Base-by-base conservation (phyloP, 164 flowering plant genomes). In the Hamamelis virginiana region DNA sequence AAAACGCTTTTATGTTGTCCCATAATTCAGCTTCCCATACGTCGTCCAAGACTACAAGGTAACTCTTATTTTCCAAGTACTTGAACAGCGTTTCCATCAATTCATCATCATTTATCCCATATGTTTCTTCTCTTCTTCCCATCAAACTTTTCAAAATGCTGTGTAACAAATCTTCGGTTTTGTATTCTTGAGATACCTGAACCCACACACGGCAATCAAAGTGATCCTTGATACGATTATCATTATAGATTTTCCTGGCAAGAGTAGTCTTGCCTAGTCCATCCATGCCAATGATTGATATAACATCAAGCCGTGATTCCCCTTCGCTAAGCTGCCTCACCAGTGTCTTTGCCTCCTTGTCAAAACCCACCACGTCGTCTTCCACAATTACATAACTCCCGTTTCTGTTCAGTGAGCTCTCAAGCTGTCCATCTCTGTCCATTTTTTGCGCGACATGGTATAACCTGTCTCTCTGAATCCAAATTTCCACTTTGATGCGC, bases 231-330 rank as follows among this genome's bases (percentile, higher is more conserved):
- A 60, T 23, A 1, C 38, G 5, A 4, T 8, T 3, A 4, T 53
- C 50, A 3, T 67, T 41, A 66, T 50, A 74, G 18, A 71, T 12
- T 13, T 57, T 58, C 43, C 28, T 74, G 33, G 74, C 77, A 8
- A 78, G 68, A 18, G 68, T 55, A 1, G 77, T 71, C 70, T 78
- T 78, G 15, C 76, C 81, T 8, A 51, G 10, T 10, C 81, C 78
- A 59, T 25, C 62, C 66, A 58, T 63, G 11, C 81, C 81, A 25
- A 62, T 57, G 46, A 77, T 68, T n/a, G 80, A 50, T 21, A 69
- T 61, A 13, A 15, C 62, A 12, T 5, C 25, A 12, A 41, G 22
- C 18, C 0, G 51, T 25, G 0, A 9, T 16, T 63, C 15, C 4
- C 18, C 19, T 1, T 47, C 50, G 1, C 28, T 15, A 19, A 53